Base-by-base conservation (phyloP, 805 yeast genomes). In the Starmerella apis region DNA sequence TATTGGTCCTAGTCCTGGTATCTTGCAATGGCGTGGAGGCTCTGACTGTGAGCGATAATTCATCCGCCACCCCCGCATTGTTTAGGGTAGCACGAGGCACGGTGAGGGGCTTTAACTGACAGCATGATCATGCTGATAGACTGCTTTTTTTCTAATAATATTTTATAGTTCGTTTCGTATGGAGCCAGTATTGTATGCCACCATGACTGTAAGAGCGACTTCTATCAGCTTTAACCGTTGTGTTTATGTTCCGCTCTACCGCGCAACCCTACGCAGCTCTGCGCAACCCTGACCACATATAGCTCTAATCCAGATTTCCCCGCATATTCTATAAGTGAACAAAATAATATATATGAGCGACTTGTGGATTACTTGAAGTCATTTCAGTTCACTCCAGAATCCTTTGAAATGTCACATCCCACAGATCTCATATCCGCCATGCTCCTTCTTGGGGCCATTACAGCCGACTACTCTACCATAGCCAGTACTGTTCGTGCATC, bases 401-500 rank as follows among this genome's bases (percentile, higher is more conserved):
- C 6, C 9, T 24, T 7, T 18, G 14, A 27, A 27, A 25, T 25
- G 44, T 16, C 32, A 3, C n/a, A 37, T 16, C 32, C 32, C 4
- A 41, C 33, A 4, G 44, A 41, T 25, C n/a, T 41, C 25, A 9
- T 41, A n/a, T 27, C 32, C 23, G 24, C 44, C 9, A 18, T 41
- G 14, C 33, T 41, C 18, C 23, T 41, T 1, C 25, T 41, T 3
- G 44, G 44, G 4, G 44, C 44, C 10, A 41, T 41, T 4, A 41
- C 44, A 5, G 44, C 44, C 33, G 44, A 41, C 33, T 41, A 41
- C 33, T 41, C 44, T 9, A 25, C 44, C 5, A 23, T 8, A 8
- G 44, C 44, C 8, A 14, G 18, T 16, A 16, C 32, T 18, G 33
- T 41, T 1, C 27, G 44, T 16, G 33, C n/a, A 3, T 41, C 44